Percentiles rank a stretch among this genome's conserved stretches.
phyloP scores from a whole-genome alignment of 2,329 filamentous ascomycete genomes.

The Arthrobotrys megalospora region DNA sequence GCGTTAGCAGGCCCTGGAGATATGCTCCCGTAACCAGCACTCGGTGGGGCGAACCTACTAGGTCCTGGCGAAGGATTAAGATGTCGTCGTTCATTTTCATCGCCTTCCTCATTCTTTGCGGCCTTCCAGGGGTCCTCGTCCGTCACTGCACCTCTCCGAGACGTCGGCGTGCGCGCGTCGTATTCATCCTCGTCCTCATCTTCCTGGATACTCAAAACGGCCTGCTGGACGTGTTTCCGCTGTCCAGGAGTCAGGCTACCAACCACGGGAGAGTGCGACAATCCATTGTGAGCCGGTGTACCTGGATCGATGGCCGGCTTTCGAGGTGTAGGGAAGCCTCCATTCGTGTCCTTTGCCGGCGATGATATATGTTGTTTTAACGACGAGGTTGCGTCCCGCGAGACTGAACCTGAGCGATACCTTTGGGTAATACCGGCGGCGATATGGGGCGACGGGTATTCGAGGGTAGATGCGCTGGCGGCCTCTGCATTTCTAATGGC shows the following conservation, averaged over 20 bases:
- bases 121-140: slow-evolving; percentile 21
- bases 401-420: slow-evolving; percentile 34
- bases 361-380: slow-evolving; percentile 48
- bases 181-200: slow-evolving; percentile 47
- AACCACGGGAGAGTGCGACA: slow-evolving; percentile 10
- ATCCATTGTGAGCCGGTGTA: slow-evolving; percentile 22
- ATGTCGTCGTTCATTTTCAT: slow-evolving; percentile 38
- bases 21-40: slow-evolving; percentile 43
- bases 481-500: slow-evolving; percentile 77
- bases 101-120: slow-evolving; percentile 29
- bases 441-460: slow-evolving; percentile 36
- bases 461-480: slow-evolving; percentile 68
- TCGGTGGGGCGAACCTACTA: not conserved
- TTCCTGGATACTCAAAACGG: slow-evolving; percentile 40
- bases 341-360: slow-evolving; percentile 27
- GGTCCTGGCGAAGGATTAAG: slow-evolving; percentile 41
- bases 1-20: slow-evolving; percentile 20
- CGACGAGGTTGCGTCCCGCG: slow-evolving; percentile 35
- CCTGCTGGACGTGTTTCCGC: slow-evolving; percentile 19
- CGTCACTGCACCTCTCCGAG: not conserved
- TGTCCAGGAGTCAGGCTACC: slow-evolving; percentile 32
- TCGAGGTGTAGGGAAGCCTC: not conserved
- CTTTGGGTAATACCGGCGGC: slow-evolving; percentile 45
- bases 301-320: slow-evolving; percentile 22
- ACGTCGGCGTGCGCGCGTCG: slow-evolving; percentile 15